Base-by-base conservation (phyloP, 495 filamentous ascomycete genomes). In the Penicillium bialowiezense region DNA sequence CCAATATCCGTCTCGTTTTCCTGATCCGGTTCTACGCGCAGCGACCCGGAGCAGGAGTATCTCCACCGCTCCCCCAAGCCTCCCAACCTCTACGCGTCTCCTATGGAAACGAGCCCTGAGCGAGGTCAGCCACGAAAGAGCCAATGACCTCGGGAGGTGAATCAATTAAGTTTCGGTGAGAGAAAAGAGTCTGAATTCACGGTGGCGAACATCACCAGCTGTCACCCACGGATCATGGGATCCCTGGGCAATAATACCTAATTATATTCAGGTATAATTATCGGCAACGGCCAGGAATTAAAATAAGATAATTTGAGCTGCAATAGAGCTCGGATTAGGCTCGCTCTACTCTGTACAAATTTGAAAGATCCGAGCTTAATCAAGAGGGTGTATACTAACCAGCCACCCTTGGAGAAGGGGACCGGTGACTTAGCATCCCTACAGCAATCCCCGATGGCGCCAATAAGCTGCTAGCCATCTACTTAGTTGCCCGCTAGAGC, bases 131-230 rank as follows among this genome's bases (percentile, higher is more conserved):
- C 4, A 15, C 17, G 17, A 23, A 44, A 13, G 2, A 24, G 24
- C 9, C 3, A 34, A 21, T 33, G 29, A 12, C 8, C 3, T 2
- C 7, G n/a, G n/a, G n/a, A n/a, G n/a, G n/a, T n/a, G n/a, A 10
- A 26, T 5, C 9, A 45, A 45, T 32, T 10, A n/a, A 21, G 3
- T 6, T 7, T n/a, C 32, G 14, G 32, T 44, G 42, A 47, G 36
- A 13, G 17, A 6, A 31, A 1, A 31, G 12, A 31, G 3, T 13
- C 7, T n/a, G 9, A 15, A 31, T 14, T 6, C 7, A 6, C 12
- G 3, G 44, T 48, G 23, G 44, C 44, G 44, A 39, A 4, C 21
- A 48, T 48, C 26, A 38, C 18, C 12, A 47, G 4, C 31, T 20
- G 12, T 18, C 15, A 3, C 19, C 19, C n/a, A 1, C n/a, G 7